Conservation (phyloP, 1,139 yeast species). For the Hemisphaericaspora xylanilytica region DNA sequence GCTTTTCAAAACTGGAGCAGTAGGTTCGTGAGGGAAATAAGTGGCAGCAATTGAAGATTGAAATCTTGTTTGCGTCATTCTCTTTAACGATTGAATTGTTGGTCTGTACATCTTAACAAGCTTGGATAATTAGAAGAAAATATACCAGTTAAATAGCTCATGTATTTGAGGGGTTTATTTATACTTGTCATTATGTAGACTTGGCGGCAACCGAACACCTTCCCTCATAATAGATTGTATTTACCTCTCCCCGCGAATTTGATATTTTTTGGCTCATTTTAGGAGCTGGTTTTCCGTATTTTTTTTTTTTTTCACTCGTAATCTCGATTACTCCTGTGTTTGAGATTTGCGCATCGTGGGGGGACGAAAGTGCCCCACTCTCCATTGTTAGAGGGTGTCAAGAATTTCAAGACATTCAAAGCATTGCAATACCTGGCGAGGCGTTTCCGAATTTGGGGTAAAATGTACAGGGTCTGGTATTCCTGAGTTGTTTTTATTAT, state of each 20-base stretch:
- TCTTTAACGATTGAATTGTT: neutral
- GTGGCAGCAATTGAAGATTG: slow-evolving; percentile 15
- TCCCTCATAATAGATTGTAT: neutral
- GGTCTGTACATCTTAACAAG: neutral
- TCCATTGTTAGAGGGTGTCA: too few species aligned
- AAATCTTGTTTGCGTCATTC: slow-evolving; percentile 7
- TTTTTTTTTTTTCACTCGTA: too few species aligned
- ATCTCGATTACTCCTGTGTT: too few species aligned
- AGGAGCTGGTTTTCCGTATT: slow-evolving; percentile 11
- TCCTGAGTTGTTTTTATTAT: too few species aligned
- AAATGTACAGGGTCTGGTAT: too few species aligned
- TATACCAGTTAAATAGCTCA: too few species aligned
- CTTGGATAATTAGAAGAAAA: neutral
- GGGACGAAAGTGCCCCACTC: neutral
- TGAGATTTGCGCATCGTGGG: slow-evolving; percentile 1
- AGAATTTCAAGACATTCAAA: too few species aligned
- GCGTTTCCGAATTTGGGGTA: too few species aligned
- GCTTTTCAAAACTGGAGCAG: slow-evolving; percentile 46
- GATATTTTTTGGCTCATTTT: neutral
- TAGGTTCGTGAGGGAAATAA: slow-evolving; percentile 54
- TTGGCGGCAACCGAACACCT: slow-evolving; percentile 6
- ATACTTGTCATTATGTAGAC: too few species aligned
- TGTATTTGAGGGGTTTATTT: too few species aligned
- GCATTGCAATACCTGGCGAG: too few species aligned
- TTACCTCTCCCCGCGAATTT: slow-evolving; percentile 2